Base-by-base conservation (phyloP, 2,329 filamentous ascomycete species). In the Pleurostoma richardsiae region DNA sequence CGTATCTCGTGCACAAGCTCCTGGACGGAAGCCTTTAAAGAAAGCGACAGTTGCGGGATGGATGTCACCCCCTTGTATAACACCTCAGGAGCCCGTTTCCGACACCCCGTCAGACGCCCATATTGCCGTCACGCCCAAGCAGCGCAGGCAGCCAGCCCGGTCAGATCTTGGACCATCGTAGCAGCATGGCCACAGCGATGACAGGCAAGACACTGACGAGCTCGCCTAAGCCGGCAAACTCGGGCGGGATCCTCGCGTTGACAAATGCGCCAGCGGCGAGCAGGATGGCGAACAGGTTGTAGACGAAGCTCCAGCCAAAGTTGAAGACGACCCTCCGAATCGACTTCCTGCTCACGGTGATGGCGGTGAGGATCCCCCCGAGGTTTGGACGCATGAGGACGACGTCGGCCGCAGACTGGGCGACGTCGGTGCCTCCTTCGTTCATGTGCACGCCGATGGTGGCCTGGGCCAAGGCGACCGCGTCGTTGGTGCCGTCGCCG, bases 401-500 rank as follows among this genome's bases (percentile, higher is more conserved):
- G 0, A 86, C 80, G 54, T 90, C 85, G 0, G 88, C 83, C 0
- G 85, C 83, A 3, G 72, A 74, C 45, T 79, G 70, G 0, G 88
- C 83, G 2, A 90, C 72, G 47, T 89, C 86, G 1, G 75, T 80
- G 4, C 73, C 69, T 42, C 67, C 73, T 40, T 66, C 62, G 49
- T 77, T 78, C 59, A 92, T 79, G 53, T 88, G 84, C 0, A 90
- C 71, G 30, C 88, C 88, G 30, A 92, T 76, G 5, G 77, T 77
- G 1, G 88, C 85, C 58, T 83, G 79, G 1, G 85, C 81, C 3
- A 92, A 72, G 0, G 88, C 88, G 3, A 80, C 73, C 0, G 88
- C 85, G 57, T 92, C 88, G 60, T 92, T 92, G 10, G 85, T 90
- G 2, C 88, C 88, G 55, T 92, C 88, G 31, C 88, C 88, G 43